Percentiles rank a stretch among this genome's conserved stretches.
phyloP scores from a whole-genome alignment of 2,329 filamentous ascomycete species.

The Epichloe baconii region DNA sequence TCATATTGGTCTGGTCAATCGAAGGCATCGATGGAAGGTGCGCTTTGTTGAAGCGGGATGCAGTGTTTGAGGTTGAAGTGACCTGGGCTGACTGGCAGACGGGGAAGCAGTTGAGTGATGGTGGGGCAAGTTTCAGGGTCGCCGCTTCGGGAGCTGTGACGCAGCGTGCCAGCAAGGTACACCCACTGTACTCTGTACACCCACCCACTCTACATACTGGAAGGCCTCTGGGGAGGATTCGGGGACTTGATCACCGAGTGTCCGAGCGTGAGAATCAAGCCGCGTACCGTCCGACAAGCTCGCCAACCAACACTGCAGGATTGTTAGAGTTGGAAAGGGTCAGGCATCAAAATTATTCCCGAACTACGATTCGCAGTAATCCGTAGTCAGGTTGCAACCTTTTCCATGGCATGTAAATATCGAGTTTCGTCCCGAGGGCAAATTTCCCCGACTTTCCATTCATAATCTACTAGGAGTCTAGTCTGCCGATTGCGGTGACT shows the following conservation, averaged over 20 bases:
- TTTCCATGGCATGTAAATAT: neutral
- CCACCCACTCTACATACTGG: too few relatives aligned
- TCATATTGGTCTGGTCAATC: neutral
- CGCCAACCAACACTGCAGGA: too few relatives aligned
- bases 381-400: neutral
- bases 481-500: conserved; percentile 17
- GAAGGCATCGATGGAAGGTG: neutral
- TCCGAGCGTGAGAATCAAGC: too few relatives aligned
- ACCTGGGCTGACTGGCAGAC: neutral
- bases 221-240: too few relatives aligned
- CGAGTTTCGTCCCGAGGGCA: too few relatives aligned
- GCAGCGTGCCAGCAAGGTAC: neutral
- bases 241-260: too few relatives aligned
- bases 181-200: too few relatives aligned
- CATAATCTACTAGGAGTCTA: conserved; percentile 1
- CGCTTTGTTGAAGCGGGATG: neutral
- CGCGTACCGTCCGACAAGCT: too few relatives aligned
- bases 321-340: too few relatives aligned
- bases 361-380: too few relatives aligned
- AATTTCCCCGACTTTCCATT: neutral
- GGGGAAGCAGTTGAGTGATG: neutral
- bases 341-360: too few relatives aligned
- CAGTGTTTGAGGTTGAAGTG: neutral
- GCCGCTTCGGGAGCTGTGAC: neutral
- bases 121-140: conserved; percentile 1